phyloP scores from a whole-genome alignment of 2,329 filamentous ascomycete genomes.

The Ophiosphaerella narmari region DNA sequence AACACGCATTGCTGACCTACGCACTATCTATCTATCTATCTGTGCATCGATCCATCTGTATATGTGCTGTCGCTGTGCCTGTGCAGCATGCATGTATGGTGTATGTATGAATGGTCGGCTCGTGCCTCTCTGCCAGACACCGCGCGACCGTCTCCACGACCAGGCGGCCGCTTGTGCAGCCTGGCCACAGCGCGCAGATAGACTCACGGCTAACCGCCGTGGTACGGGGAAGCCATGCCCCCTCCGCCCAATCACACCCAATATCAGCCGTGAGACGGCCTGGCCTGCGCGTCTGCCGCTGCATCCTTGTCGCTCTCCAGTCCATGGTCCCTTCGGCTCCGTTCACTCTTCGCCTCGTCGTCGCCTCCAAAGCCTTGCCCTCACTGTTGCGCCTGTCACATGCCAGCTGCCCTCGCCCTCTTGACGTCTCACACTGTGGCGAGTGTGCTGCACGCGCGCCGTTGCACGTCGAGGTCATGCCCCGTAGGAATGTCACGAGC shows the following conservation, averaged over 20 bases:
- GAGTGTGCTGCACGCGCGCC: conserved; percentile 27
- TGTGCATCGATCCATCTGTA: too few relatives aligned
- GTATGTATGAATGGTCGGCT: too few relatives aligned
- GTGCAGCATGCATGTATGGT: too few relatives aligned
- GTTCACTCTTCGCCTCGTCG: too few relatives aligned
- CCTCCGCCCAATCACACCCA: conserved; percentile 32
- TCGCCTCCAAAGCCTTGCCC: too few relatives aligned
- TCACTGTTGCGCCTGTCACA: conserved; percentile 28
- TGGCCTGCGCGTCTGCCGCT: conserved; percentile 28
- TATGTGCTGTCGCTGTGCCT: too few relatives aligned
- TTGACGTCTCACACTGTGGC: conserved; percentile 30
- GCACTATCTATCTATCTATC: too few relatives aligned
- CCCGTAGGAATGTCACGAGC: conserved; percentile 31
- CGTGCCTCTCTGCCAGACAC: too few relatives aligned
- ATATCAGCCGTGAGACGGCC: conserved; percentile 6
- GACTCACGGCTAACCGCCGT: conserved; percentile 28
- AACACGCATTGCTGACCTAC: not conserved
- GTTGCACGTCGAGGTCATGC: conserved; percentile 34
- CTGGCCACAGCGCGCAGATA: conserved; percentile 18
- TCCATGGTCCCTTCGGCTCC: not conserved
- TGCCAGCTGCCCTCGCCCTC: conserved; percentile 13
- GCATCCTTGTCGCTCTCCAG: conserved; percentile 24
- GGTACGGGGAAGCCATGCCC: conserved; percentile 24
- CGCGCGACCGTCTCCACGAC: conserved; percentile 11
- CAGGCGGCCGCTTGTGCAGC: conserved; percentile 27